Percentiles rank a stretch among this genome's conserved stretches.
Conservation (phyloP, 2,329 filamentous ascomycete genomes). For the Talaromyces sp. region DNA sequence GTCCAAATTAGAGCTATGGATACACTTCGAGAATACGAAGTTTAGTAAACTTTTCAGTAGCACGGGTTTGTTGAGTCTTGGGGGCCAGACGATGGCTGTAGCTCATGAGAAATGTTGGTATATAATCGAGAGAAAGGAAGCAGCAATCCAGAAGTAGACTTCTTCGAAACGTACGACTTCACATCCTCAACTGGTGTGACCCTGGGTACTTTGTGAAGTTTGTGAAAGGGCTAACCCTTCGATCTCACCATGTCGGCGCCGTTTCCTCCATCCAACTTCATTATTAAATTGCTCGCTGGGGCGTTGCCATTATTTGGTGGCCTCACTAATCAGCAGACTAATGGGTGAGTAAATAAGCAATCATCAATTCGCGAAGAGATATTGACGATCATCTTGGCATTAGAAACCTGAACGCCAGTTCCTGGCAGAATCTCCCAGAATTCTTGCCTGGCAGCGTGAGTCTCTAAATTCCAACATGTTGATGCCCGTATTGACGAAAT, state of each 20-base stretch:
- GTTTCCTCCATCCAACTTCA: background rate
- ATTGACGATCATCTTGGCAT: background rate
- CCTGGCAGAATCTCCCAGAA: slow-evolving; percentile 1
- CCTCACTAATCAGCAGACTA: background rate
- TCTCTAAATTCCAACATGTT: background rate
- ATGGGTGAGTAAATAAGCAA: background rate
- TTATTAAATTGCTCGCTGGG: background rate
- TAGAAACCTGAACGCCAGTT: background rate
- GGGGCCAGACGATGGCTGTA: background rate
- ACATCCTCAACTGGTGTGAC: background rate
- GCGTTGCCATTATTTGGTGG: background rate
- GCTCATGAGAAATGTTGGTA: background rate
- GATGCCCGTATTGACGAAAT: background rate
- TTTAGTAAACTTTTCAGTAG: background rate
- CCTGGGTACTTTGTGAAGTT: background rate
- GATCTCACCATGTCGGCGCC: background rate
- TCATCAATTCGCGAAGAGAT: background rate
- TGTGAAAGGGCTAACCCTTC: background rate
- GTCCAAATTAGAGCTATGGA: background rate
- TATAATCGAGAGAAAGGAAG: background rate
- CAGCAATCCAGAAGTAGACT: background rate
- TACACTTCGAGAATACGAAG: background rate
- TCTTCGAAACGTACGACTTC: background rate
- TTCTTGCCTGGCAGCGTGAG: background rate
- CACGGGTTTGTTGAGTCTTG: background rate